Evolutionary conservation across 108 stramenopile genomes (phyloP), one percentile per base, ranked within the genome.

Genomic region (Nitzschia sp.): DNA sequence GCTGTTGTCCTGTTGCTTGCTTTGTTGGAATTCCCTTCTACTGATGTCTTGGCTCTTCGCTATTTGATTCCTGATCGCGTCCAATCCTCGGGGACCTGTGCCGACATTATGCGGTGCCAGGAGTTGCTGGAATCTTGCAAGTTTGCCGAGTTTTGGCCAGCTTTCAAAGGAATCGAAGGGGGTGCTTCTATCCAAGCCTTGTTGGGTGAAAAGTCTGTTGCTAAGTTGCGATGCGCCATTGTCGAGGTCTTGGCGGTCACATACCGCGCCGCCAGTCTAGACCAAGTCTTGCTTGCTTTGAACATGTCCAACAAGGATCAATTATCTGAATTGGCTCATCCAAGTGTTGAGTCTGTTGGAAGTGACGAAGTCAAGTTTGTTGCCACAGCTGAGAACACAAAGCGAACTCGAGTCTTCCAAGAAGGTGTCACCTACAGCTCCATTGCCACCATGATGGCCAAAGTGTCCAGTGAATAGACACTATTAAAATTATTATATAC

Each of bases 121-220:
- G 66, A 83, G 52, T 57, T 82, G 14, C 73, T 91, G 67, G 89
- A 90, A 57, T 66, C 87, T 1, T 91, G 93, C 63, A 71, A 87
- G 38, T 94, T 90, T 77, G 60, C 72, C 12, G 84, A 82, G 43
- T 94, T 94, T 66, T 91, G 90, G 89, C 78, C 76, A 6, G 72
- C 73, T 24, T 82, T 84, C 55, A 72, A 72, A 19, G 72, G 70
- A 21, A 71, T 76, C 7, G 74, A 82, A 39, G 79, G 71, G 29
- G 76, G 65, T 3, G 76, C 80, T 53, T 53, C 63, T 22, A 55
- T 87, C 12, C 72, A 84, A 58, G 59, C 72, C 12, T 54, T 81
- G 51, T 79, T 84, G 2, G 73, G 72, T 10, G 53, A 70, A 1
- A 63, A 56, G 17, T 75, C 83, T 8, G 79, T 72, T 44, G 63